Evolutionary conservation across 768 basidiomycete genomes (phyloP).

Genomic region (Sporobolomyces roseus): DNA sequence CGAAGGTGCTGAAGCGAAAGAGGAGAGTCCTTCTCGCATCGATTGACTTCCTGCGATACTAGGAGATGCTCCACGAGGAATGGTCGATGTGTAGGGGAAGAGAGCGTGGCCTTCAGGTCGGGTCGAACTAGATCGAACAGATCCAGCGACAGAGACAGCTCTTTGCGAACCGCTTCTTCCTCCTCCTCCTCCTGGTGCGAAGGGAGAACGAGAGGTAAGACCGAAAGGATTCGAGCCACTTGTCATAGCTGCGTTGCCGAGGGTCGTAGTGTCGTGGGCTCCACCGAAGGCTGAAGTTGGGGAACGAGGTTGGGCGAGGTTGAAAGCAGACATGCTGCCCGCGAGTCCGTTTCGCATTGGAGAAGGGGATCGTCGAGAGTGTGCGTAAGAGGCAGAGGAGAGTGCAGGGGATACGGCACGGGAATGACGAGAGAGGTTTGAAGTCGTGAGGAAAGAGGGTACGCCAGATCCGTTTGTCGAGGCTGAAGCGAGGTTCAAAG

Average conservation of each 20-base stretch:
- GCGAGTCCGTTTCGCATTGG: constrained; percentile 34
- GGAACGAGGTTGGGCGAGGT: constrained; percentile 25
- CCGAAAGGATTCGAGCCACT: constrained; percentile 30
- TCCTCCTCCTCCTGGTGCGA: background rate
- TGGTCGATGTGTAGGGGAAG: constrained; percentile 35
- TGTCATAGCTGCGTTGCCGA: constrained; percentile 18
- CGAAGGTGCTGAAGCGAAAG: background rate
- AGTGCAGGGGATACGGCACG: constrained; percentile 32
- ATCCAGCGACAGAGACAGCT: constrained; percentile 3
- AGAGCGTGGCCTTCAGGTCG: constrained; percentile 25
- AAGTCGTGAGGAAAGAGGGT: constrained; percentile 28
- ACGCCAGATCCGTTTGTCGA: constrained; percentile 2
- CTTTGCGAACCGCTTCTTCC: background rate
- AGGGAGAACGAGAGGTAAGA: constrained; percentile 30
- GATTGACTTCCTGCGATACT: constrained; percentile 9
- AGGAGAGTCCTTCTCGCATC: constrained; percentile 29
- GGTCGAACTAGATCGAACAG: background rate
- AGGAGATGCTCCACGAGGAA: constrained; percentile 27
- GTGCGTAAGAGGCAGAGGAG: constrained; percentile 3
- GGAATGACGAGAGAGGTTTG: constrained; percentile 16
- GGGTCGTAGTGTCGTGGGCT: constrained; percentile 1
- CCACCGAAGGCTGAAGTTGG: background rate
- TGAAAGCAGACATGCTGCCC: constrained; percentile 33
- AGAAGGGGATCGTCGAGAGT: constrained; percentile 21
- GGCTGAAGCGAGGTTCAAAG: constrained; percentile 18